phyloP scores from a whole-genome alignment of 345 rosid genomes.

The Rubroshorea leprosula region DNA sequence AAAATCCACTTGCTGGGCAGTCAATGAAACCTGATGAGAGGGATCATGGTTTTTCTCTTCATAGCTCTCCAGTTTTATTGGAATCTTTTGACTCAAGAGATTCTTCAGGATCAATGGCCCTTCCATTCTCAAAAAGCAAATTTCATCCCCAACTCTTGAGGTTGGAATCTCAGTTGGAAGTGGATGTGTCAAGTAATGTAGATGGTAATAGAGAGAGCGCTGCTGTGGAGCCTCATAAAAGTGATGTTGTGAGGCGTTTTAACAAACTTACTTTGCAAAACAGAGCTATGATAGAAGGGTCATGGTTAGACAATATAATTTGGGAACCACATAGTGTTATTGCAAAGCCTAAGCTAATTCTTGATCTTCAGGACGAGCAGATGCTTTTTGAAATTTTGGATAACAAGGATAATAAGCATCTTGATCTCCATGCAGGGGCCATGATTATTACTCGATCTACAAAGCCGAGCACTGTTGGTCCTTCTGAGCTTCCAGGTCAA shows the following conservation, averaged over 20 bases:
- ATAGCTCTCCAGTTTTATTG: conserved; percentile 35
- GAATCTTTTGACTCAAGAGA: conserved; percentile 49
- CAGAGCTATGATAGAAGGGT: conserved; percentile 54
- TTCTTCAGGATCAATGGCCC: conserved; percentile 20
- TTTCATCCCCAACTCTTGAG: conserved; percentile 90
- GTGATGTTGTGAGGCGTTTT: conserved; percentile 40
- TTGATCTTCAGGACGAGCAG: conserved; percentile 90
- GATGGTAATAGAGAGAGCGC: conserved; percentile 23
- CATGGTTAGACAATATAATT: conserved; percentile 77
- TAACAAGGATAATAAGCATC: conserved; percentile 54
- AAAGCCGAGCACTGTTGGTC: conserved; percentile 36
- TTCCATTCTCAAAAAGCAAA: conserved; percentile 26
- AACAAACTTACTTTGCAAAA: conserved; percentile 50
- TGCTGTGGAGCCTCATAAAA: conserved; percentile 30
- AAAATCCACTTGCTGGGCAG: conserved; percentile 25
- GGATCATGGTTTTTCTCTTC: conserved; percentile 22
- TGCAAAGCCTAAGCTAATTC: conserved; percentile 67
- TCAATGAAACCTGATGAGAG: conserved; percentile 30
- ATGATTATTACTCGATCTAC: conserved; percentile 63
- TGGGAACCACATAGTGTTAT: conserved; percentile 59
- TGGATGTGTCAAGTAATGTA: conserved; percentile 23
- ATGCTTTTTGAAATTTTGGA: conserved; percentile 89
- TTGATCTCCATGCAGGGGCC: conserved; percentile 86
- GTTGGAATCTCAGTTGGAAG: conserved; percentile 52
- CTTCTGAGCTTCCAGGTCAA: conserved; percentile 37